Base-by-base conservation (phyloP, 176 grass and related monocot genomes). In the Dactylis glomerata region DNA sequence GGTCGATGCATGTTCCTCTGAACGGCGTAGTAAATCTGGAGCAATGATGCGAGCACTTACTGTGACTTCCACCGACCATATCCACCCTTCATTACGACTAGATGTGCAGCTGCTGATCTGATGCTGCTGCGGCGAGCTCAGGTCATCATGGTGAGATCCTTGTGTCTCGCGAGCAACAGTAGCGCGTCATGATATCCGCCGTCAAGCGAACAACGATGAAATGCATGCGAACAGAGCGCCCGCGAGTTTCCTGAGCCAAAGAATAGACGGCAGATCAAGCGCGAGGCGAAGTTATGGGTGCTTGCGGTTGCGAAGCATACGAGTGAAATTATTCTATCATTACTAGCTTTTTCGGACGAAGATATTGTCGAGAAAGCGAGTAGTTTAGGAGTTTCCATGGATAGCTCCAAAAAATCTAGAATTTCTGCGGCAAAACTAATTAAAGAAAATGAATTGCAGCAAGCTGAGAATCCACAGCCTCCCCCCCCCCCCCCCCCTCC, bases 141-240 rank as follows among this genome's bases (percentile, higher is more conserved):
- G 86, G 65, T 3, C 88, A 83, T 74, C 84, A 90, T 86, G 78
- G 63, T 57, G 14, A 65, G 44, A 83, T 57, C 79, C 24, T 68
- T 68, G 52, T 36, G 54, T 65, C 64, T 82, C 77, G 32, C 11
- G 11, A 57, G 23, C 19, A 33, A 50, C 55, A 37, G 20, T 26
- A 1, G 14, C 1, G 42, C 55, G n/a, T 44, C 56, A 73, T 73
- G 7, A 73, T 73, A 45, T 28, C 69, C 6, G 13, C 24, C 23
- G 40, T 72, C 9, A 15, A 40, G 41, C 69, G 69, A 12, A 40
- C 24, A 46, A 40, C 40, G 13, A 10, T 27, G 68, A 28, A 45
- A 45, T 72, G 13, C 16, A 38, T 45, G 40, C n/a, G n/a, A 40
- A 26, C 13, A 22, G 17, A 16, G 62, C 30, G 19, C 65, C 33